Evolutionary conservation across 2,329 filamentous ascomycete genomes (phyloP).

Genomic region (Phoma sp.): DNA sequence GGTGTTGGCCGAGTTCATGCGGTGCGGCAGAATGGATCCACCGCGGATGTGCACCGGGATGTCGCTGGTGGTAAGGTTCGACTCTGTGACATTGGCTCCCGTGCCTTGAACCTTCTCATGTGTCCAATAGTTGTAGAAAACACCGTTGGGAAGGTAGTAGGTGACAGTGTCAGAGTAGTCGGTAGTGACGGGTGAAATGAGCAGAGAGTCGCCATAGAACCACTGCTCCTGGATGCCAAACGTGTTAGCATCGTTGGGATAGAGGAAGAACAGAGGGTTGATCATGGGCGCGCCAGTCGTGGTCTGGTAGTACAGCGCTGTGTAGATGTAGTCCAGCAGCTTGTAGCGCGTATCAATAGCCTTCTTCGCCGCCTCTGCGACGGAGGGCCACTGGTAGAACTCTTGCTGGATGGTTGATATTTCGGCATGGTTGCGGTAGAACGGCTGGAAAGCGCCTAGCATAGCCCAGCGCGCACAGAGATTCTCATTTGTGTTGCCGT

Average conservation of each 20-base stretch:
- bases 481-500: conserved; percentile 68
- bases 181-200: conserved; percentile 64
- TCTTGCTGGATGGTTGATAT: conserved; percentile 66
- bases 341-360: conserved; percentile 77
- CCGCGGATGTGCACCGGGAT: conserved; percentile 75
- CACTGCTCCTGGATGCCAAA: conserved; percentile 63
- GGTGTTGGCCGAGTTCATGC: conserved; percentile 64
- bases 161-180: conserved; percentile 61
- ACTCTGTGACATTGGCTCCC: conserved; percentile 54
- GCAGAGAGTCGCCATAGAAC: conserved; percentile 65
- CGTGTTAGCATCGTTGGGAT: conserved; percentile 64
- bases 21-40: conserved; percentile 70
- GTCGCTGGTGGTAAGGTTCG: conserved; percentile 56
- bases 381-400: conserved; percentile 73
- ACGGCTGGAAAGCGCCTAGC: conserved; percentile 75
- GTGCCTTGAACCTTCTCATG: conserved; percentile 55
- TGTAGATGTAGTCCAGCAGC: conserved; percentile 83
- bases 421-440: conserved; percentile 77
- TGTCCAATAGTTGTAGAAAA: conserved; percentile 69
- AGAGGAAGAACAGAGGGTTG: conserved; percentile 75
- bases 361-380: conserved; percentile 69
- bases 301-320: conserved; percentile 68
- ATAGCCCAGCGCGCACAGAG: conserved; percentile 79
- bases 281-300: conserved; percentile 69
- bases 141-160: conserved; percentile 64